These are phyloP conservation scores for Aspergillus cavernicola DNA, from an alignment of 495 filamentous ascomycete genomes.

Conservation along the genomic window DNA sequence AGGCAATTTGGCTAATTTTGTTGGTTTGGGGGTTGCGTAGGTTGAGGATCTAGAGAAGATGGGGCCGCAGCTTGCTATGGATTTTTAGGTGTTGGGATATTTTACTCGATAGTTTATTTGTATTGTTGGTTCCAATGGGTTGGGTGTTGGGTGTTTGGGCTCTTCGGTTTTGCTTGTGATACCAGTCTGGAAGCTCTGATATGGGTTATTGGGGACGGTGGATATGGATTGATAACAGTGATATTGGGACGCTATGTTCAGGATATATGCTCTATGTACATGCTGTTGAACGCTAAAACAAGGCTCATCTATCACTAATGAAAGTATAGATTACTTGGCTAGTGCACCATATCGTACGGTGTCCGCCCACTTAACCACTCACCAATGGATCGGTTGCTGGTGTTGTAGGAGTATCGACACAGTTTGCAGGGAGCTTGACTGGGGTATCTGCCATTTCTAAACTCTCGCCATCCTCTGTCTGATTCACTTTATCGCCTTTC, in stretches of 20 bases:
- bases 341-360: too few species aligned
- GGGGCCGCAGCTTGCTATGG: slow-evolving; percentile 83
- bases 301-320: not conserved
- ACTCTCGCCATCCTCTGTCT: slow-evolving; percentile 15
- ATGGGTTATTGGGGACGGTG: not conserved
- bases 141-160: slow-evolving; percentile 1
- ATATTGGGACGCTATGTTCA: not conserved
- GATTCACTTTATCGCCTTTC: slow-evolving; percentile 43
- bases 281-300: not conserved
- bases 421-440: slow-evolving; percentile 8
- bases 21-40: slow-evolving; percentile 23
- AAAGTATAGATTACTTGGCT: too few species aligned
- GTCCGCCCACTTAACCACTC: slow-evolving; percentile 24
- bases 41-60: slow-evolving; percentile 80
- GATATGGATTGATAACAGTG: not conserved
- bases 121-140: slow-evolving; percentile 4
- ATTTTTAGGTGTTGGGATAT: slow-evolving; percentile 63
- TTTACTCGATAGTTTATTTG: too few species aligned
- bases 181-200: slow-evolving; percentile 6
- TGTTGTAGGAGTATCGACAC: slow-evolving; percentile 16
- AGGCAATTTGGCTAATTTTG: slow-evolving; percentile 9
- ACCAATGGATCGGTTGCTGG: slow-evolving; percentile 35
- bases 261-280: slow-evolving; percentile 8
- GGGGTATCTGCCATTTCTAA: slow-evolving; percentile 15
- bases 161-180: slow-evolving; percentile 5